A percentile compares a stretch with the other conserved stretches of the same genome.
Evolutionary conservation across 192 early-diverging fungal genomes (phyloP).

Genomic region (Entomortierella lignicola): DNA sequence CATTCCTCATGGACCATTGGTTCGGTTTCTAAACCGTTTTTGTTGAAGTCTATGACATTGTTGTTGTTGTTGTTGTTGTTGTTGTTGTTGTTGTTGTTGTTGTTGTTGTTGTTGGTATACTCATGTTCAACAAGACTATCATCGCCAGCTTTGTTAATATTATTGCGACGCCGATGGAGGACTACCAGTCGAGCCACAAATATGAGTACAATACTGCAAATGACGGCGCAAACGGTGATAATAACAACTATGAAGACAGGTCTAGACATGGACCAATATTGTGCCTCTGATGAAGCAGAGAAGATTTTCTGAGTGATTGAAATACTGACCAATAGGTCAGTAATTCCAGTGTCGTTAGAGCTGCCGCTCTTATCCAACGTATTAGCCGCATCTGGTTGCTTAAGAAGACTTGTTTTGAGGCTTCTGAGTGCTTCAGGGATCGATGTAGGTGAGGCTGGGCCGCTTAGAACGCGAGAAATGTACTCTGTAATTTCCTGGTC

Average conservation of each 20-base stretch:
- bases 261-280: conserved; percentile 11
- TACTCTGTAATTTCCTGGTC: too few relatives aligned
- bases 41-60: background rate
- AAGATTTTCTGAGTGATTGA: background rate
- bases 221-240: conserved; percentile 4
- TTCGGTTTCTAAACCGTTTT: background rate
- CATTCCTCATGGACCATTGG: too few relatives aligned
- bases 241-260: conserved; percentile 19
- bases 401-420: too few relatives aligned
- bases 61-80: background rate
- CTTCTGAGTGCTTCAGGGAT: too few relatives aligned
- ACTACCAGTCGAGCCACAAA: conserved; percentile 14
- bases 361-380: too few relatives aligned
- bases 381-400: too few relatives aligned
- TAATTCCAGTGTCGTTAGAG: too few relatives aligned
- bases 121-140: too few relatives aligned
- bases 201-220: conserved; percentile 15
- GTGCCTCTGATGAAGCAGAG: background rate
- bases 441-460: too few relatives aligned
- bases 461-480: too few relatives aligned
- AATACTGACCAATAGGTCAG: conserved; percentile 45
- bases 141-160: background rate
- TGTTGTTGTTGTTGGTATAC: background rate
- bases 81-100: background rate
- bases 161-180: background rate